Conservation (phyloP, 2,329 filamentous ascomycete genomes). For the Alternaria burnsii region DNA sequence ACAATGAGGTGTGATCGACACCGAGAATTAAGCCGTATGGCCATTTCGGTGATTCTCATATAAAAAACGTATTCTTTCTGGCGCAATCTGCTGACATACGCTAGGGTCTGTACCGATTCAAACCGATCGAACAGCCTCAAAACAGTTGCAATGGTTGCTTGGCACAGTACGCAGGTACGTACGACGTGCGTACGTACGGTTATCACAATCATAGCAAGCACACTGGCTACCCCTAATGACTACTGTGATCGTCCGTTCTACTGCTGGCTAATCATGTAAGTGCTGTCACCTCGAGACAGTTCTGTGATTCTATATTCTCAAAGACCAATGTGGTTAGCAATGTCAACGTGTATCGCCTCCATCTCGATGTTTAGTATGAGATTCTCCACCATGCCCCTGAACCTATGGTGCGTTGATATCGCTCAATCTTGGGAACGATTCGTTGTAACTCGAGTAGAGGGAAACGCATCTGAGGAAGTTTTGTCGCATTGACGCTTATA, state of each 20-base stretch:
- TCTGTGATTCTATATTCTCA: neutral
- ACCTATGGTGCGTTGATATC: neutral
- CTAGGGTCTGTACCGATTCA: neutral
- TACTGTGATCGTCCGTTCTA: neutral
- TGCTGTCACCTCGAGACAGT: too few species aligned
- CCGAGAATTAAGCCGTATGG: constrained; percentile 1
- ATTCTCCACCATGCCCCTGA: neutral
- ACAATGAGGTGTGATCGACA: neutral
- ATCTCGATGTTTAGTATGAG: neutral
- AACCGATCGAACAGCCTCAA: neutral
- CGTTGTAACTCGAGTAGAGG: neutral
- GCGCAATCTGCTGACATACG: neutral
- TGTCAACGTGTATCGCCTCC: neutral
- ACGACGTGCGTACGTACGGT: neutral
- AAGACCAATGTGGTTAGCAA: neutral
- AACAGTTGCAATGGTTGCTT: neutral
- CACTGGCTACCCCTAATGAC: neutral
- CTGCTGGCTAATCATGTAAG: neutral
- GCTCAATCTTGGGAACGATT: neutral
- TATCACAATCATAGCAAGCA: neutral
- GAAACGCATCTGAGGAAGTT: neutral
- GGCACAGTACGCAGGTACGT: neutral
- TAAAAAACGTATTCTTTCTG: neutral
- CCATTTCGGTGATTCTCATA: neutral
- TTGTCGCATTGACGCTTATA: neutral